phyloP scores from a whole-genome alignment of 805 yeast genomes.

The Saturnispora sanitii region DNA sequence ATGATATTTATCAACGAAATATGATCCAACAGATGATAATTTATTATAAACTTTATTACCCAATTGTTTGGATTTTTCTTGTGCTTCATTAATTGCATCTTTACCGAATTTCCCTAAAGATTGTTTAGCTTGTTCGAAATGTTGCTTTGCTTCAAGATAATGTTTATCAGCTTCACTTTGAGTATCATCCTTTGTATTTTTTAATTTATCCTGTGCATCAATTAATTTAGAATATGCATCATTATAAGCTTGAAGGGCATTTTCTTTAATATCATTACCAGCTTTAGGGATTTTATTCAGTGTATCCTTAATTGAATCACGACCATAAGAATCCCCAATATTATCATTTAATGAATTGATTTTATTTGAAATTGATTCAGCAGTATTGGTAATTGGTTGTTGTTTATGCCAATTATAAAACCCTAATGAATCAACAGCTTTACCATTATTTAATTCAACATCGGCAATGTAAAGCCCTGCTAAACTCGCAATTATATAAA shows the following conservation, averaged over 20 bases:
- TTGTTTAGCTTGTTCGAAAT: slow-evolving; percentile 13
- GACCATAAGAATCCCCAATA: slow-evolving; percentile 1
- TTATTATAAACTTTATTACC: slow-evolving; percentile 7
- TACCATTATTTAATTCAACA: slow-evolving; percentile 6
- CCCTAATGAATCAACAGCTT: slow-evolving; percentile 6
- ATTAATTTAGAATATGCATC: slow-evolving; percentile 20
- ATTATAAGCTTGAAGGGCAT: slow-evolving; percentile 17
- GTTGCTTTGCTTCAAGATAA: slow-evolving; percentile 27
- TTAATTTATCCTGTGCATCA: slow-evolving; percentile 27
- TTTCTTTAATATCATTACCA: slow-evolving; percentile 10
- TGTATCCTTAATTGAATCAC: slow-evolving; percentile 5
- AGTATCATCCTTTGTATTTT: slow-evolving; percentile 14
- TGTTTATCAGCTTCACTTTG: slow-evolving; percentile 3
- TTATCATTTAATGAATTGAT: not conserved
- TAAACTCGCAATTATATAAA: slow-evolving; percentile 6
- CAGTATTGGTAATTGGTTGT: not conserved
- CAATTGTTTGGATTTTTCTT: slow-evolving; percentile 3
- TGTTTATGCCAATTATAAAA: slow-evolving; percentile 8
- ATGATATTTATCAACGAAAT: slow-evolving; percentile 8
- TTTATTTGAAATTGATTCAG: slow-evolving; percentile 1
- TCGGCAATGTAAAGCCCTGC: slow-evolving; percentile 9
- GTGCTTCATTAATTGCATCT: slow-evolving; percentile 1
- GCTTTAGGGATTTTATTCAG: slow-evolving; percentile 4
- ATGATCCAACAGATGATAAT: slow-evolving; percentile 2
- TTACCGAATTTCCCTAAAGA: slow-evolving; percentile 7